These are phyloP conservation scores for Wallacemonas collosoma DNA, from an alignment of 208 protist species.

Conservation along the genomic window DNA sequence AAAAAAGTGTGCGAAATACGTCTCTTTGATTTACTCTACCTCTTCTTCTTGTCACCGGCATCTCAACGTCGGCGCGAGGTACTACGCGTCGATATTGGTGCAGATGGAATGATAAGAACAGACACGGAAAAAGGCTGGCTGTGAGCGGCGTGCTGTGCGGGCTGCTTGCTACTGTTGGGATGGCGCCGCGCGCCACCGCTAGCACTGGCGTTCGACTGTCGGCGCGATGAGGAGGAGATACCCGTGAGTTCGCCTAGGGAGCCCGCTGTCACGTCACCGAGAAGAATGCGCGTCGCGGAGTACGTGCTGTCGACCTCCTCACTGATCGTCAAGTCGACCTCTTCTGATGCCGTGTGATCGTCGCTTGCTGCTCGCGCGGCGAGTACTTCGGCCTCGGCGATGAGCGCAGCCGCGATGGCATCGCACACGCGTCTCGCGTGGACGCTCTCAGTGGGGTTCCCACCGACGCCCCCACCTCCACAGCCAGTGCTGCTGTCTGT, in stretches of 20 bases:
- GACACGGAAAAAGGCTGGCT: conserved; percentile 4
- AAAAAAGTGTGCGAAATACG: background rate
- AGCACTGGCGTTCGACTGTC: background rate
- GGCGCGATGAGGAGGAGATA: background rate
- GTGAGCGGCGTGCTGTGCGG: background rate
- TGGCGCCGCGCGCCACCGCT: background rate
- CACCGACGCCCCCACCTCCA: background rate
- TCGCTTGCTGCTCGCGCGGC: conserved; percentile 6
- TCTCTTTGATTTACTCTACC: background rate
- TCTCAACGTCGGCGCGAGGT: background rate
- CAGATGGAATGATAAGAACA: conserved; percentile 18
- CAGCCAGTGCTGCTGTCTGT: background rate
- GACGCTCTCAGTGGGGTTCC: background rate
- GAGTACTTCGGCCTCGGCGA: conserved; percentile 22
- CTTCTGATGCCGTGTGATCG: too few relatives aligned
- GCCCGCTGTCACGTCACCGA: conserved; percentile 8
- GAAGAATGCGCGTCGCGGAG: conserved; percentile 11
- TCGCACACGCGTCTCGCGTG: conserved; percentile 35
- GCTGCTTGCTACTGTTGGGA: background rate
- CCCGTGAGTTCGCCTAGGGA: background rate
- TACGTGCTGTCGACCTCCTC: background rate
- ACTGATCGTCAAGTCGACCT: background rate
- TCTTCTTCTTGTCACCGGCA: background rate
- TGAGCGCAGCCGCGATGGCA: conserved; percentile 36
- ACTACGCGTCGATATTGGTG: background rate